Evolutionary conservation across 1,284 basidiomycete species (phyloP), one percentile per base, ranked within the genome.

Genomic region (Tetrapyrgos nigripes): DNA sequence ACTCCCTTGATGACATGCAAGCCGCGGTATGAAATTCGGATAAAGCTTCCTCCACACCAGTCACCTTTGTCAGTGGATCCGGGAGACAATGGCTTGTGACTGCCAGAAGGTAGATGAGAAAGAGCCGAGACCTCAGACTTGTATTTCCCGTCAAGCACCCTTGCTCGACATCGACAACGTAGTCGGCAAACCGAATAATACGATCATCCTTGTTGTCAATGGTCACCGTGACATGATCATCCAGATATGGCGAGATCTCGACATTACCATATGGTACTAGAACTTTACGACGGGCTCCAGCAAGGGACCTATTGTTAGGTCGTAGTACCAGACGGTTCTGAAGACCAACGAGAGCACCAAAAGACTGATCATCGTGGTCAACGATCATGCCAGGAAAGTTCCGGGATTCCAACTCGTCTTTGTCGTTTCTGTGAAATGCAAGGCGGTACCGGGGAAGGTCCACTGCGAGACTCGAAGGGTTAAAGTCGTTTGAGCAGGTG

Each of bases 21-120:
- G 66, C 58, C 2, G 79, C 72, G 2, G 77, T 79, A 1, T 58
- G 61, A 3, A 84, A 64, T 19, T 76, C 66, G 29, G 67, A 62
- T 13, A 83, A 60, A 1, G 82, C 83, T 51, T 83, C 76, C 50
- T 82, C 76, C 1, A 75, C 78, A 3, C 83, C 83, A 1, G 76
- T 78, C 29, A 69, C 75, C 9, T 73, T 65, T 0, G 78, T 80
- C 8, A 85, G 68, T 0, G 78, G 79, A 64, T 85, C 84, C 4
- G 74, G 69, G 4, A 79, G 69, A 29, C 72, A 73, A 33, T 76
- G 68, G 31, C 74, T 75, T 0, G 79, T 83, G 3, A 79, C 48
- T 2, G 79, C 79, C 45, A 84, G 83, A 14, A 85, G 69, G 48
- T 80, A 79, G 0, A 75, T 69, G 47, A 71, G 73, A 60, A 74